phyloP scores from a whole-genome alignment of 1,284 basidiomycete species.

The Malassezia restricta region DNA sequence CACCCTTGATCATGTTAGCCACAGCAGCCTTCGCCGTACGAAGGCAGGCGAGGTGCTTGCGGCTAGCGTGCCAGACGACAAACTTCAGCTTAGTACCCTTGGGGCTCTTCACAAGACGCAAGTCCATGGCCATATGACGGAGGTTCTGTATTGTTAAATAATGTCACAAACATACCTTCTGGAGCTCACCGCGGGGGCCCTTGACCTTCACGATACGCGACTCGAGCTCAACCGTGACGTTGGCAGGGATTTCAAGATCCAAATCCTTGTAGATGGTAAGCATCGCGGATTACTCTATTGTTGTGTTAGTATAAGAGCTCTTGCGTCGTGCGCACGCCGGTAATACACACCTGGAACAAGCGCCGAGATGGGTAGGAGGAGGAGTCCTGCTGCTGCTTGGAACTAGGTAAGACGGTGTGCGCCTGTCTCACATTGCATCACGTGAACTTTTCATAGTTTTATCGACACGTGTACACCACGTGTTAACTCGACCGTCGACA shows the following conservation, averaged over 20 bases:
- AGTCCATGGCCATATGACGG: slow-evolving; percentile 47
- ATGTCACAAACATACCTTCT: slow-evolving; percentile 33
- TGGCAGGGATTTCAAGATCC: slow-evolving; percentile 40
- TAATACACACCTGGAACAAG: slow-evolving; percentile 12
- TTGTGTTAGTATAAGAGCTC: background rate
- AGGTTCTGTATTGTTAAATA: slow-evolving; percentile 23
- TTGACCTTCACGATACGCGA: slow-evolving; percentile 43
- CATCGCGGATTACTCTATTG: slow-evolving; percentile 23
- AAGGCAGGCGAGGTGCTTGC: slow-evolving; percentile 97
- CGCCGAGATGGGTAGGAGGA: slow-evolving; percentile 17
- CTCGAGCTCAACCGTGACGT: slow-evolving; percentile 34
- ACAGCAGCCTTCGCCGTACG: slow-evolving; percentile 89
- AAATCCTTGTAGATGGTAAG: slow-evolving; percentile 47
- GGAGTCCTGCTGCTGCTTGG: background rate
- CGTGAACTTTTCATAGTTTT: slow-evolving; percentile 10
- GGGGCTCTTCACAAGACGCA: slow-evolving; percentile 48
- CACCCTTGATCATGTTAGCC: slow-evolving; percentile 78
- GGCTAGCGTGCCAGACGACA: slow-evolving; percentile 92
- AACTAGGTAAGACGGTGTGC: background rate
- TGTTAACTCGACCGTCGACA: background rate
- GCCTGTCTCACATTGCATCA: background rate
- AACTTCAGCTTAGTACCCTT: slow-evolving; percentile 66
- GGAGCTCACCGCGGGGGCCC: slow-evolving; percentile 44
- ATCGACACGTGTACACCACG: background rate
- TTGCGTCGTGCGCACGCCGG: background rate